These are phyloP conservation scores for Podaxis sp. DNA, from an alignment of 768 basidiomycete species.

Conservation along the genomic window DNA sequence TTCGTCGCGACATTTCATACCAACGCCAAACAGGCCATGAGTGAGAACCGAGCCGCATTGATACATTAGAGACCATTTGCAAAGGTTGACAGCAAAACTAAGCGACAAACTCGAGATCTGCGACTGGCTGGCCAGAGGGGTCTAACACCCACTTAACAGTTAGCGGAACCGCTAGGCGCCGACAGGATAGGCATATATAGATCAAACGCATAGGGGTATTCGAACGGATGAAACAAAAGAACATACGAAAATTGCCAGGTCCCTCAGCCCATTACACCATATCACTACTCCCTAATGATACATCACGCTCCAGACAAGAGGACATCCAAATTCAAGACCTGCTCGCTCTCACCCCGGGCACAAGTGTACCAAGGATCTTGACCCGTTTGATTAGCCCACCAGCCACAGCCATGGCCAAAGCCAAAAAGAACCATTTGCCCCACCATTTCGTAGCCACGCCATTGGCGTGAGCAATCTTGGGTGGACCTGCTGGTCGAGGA, in stretches of 20 bases:
- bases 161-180: no score
- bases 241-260: no score
- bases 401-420: constrained; percentile 37
- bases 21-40: no score
- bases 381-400: constrained; percentile 37
- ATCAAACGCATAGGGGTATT: neutral
- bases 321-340: neutral
- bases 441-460: constrained; percentile 26
- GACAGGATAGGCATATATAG: no score
- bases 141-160: no score
- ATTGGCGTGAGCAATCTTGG: constrained; percentile 16
- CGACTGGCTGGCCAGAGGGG: no score
- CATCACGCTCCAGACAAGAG: neutral
- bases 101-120: no score
- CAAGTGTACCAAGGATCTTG: constrained; percentile 21
- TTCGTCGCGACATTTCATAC: no score
- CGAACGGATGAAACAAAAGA: neutral
- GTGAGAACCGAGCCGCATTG: no score
- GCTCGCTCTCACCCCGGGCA: neutral
- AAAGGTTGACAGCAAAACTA: no score
- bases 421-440: constrained; percentile 46
- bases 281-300: neutral
- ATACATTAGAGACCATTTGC: no score
- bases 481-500: constrained; percentile 39
- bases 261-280: neutral